Evolutionary conservation across 257 asterid genomes (phyloP).

Genomic region (Solanum corneliomulleri): DNA sequence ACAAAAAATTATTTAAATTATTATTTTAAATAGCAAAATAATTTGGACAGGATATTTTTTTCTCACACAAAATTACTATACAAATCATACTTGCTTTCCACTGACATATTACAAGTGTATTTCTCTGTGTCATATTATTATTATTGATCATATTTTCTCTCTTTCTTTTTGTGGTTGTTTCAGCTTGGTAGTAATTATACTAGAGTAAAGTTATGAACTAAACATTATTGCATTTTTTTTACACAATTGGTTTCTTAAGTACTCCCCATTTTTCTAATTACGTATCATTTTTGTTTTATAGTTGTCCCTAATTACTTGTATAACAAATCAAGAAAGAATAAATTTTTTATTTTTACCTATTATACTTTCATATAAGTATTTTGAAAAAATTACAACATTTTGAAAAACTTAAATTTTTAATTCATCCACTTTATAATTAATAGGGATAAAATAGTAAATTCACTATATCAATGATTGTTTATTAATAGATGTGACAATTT

Average conservation of each 20-base stretch:
- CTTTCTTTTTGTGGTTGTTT: not conserved
- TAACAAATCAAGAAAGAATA: too few species aligned
- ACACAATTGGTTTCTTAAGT: not conserved
- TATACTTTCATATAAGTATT: too few species aligned
- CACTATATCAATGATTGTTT: too few species aligned
- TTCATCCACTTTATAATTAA: too few species aligned
- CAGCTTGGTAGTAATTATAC: not conserved
- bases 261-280: too few species aligned
- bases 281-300: too few species aligned
- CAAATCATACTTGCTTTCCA: not conserved
- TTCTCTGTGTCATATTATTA: not conserved
- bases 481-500: accelerated
- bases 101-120: not conserved
- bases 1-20: not conserved
- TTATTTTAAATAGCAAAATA: not conserved
- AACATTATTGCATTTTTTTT: not conserved
- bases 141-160: not conserved
- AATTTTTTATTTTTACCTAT: too few species aligned
- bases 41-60: not conserved
- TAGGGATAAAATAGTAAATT: too few species aligned
- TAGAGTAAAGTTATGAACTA: not conserved
- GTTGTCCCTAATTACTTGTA: too few species aligned
- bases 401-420: too few species aligned
- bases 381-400: too few species aligned
- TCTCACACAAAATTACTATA: not conserved